Percentiles rank a stretch among this genome's conserved stretches.
phyloP scores from a whole-genome alignment of 495 filamentous ascomycete species.

The Penicillium arizonense region DNA sequence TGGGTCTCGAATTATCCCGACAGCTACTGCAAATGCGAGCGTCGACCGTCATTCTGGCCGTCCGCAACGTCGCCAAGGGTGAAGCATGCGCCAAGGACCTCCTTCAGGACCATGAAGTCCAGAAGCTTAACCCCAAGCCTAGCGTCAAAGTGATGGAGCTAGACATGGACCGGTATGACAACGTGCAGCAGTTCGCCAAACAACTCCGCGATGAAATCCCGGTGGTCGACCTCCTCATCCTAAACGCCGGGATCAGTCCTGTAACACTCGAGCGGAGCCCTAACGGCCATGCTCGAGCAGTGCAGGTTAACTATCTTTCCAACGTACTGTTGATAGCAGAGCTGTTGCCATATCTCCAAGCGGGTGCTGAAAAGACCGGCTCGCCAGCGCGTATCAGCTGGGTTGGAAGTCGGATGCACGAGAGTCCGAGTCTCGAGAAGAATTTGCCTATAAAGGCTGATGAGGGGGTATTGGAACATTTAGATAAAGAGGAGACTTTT shows the following conservation, averaged over 20 bases:
- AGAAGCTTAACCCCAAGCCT: constrained; percentile 13
- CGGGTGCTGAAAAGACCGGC: constrained; percentile 14
- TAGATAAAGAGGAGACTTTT: constrained; percentile 24
- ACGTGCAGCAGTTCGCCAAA: constrained; percentile 22
- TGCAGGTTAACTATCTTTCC: constrained; percentile 36
- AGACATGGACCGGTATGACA: constrained; percentile 23
- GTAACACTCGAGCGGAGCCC: constrained; percentile 19
- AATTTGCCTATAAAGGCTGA: constrained; percentile 3
- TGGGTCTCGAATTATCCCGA: constrained; percentile 18
- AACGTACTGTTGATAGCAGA: constrained; percentile 28
- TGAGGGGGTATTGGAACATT: constrained; percentile 22
- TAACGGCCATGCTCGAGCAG: constrained; percentile 27
- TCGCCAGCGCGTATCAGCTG: constrained; percentile 26
- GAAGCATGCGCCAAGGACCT: constrained; percentile 8
- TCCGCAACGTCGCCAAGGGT: constrained; percentile 22
- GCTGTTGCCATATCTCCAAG: constrained; percentile 31
- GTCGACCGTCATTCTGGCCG: constrained; percentile 23
- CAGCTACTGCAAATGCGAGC: constrained; percentile 12
- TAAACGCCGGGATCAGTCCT: constrained; percentile 31
- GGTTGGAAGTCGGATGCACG: constrained; percentile 30
- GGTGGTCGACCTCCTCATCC: constrained; percentile 26
- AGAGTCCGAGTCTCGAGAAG: constrained; percentile 11
- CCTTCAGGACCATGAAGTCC: constrained; percentile 2
- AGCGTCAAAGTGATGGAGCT: constrained; percentile 21
- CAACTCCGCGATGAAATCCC: constrained; percentile 15